A percentile compares a stretch with the other conserved stretches of the same genome.
Evolutionary conservation across 805 yeast species (phyloP).

Genomic region (Ogataea paraovalis): DNA sequence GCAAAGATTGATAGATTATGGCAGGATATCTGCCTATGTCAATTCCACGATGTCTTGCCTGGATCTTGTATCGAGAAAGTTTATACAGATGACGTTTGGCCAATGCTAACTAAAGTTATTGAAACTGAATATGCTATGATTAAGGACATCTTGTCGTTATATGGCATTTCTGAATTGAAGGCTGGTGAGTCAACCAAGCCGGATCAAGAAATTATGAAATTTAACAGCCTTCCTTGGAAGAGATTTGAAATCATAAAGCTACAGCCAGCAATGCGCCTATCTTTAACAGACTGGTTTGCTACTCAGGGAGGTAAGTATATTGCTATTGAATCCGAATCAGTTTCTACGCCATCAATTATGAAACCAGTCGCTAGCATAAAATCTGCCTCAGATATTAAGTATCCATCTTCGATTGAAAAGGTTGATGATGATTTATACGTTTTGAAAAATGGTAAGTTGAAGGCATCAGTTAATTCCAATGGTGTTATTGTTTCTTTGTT

Average conservation of each 20-base stretch:
- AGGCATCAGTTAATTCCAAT: constrained; percentile 47
- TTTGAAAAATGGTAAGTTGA: constrained; percentile 58
- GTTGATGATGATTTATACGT: constrained; percentile 37
- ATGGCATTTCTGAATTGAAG: constrained; percentile 9
- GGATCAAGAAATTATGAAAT: constrained; percentile 21
- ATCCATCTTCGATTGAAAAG: constrained; percentile 47
- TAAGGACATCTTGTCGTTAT: constrained; percentile 34
- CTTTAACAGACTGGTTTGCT: background rate
- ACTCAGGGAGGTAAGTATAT: constrained; percentile 17
- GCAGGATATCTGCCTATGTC: constrained; percentile 87
- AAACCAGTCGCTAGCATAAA: constrained; percentile 13
- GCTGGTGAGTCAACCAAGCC: background rate
- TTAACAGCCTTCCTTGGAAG: constrained; percentile 67
- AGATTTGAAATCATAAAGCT: constrained; percentile 42
- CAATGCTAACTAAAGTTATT: constrained; percentile 62
- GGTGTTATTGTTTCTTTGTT: constrained; percentile 60
- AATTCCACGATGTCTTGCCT: constrained; percentile 97
- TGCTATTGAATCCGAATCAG: constrained; percentile 13
- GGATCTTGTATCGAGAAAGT: constrained; percentile 95
- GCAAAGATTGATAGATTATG: constrained; percentile 66
- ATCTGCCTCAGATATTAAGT: constrained; percentile 25
- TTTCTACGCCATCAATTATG: constrained; percentile 14
- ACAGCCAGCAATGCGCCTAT: background rate
- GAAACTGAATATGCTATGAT: constrained; percentile 50
- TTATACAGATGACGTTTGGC: constrained; percentile 81